Evolutionary conservation across 2,329 filamentous ascomycete species (phyloP), one percentile per base, ranked within the genome.

Genomic region (Nemania sp.): DNA sequence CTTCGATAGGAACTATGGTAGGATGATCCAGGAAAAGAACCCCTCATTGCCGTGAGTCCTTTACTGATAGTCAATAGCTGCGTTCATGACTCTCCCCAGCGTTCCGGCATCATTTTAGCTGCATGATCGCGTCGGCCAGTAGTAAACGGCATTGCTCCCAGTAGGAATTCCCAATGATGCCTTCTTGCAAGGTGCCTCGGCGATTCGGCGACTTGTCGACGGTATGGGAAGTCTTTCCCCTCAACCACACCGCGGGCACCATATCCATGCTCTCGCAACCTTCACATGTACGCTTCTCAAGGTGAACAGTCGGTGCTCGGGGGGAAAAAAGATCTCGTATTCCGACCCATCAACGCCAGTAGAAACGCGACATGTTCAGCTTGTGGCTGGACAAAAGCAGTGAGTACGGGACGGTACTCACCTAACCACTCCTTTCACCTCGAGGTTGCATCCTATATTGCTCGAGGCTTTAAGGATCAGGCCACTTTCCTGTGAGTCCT

Each of bases 361-460:
- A 25, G 42, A 12, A 49, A 17, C 34, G 10, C 2, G 21, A 15
- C 45, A 51, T 21, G 29, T 39, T 7, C 43, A 9, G 42, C 34
- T 47, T 45, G 37, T 54, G 49, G 46, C 52, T 7, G 50, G 25
- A 39, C 52, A 13, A 32, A 15, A 42, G 21, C 12, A 17, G 50
- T 56, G 52, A 17, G 50, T 56, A 53, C 43, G 54, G 32, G 37
- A 49, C 20, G 17, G 20, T 55, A 52, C 52, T 29, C 7, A 29
- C 25, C 25, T 29, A 29, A 29, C 25, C 25, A 29, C 25, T 29
- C 25, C 7, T 29, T 29, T 7, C 7, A 29, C 25, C 25, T 29
- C 7, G 25, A 18, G 17, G 17, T 21, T 43, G 17, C 40, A 59
- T 52, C 21, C 21, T 50, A 3, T 37, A 32, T 32, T 53, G 20